These are phyloP conservation scores for Trematosphaeria pertusa DNA, from an alignment of 2,329 filamentous ascomycete genomes.

Conservation along the genomic window DNA sequence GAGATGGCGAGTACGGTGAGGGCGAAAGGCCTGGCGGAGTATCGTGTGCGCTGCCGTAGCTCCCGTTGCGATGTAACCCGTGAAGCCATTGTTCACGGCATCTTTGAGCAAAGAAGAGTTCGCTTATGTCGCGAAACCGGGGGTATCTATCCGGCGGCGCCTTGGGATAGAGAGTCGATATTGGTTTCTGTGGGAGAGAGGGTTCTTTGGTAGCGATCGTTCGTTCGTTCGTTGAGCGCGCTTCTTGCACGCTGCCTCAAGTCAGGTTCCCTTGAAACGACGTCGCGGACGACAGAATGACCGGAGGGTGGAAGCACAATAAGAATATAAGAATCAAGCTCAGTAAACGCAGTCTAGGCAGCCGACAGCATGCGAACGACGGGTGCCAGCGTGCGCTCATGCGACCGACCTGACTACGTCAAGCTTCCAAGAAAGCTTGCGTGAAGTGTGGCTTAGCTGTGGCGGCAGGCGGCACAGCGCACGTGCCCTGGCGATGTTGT, in stretches of 20 bases:
- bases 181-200: not conserved
- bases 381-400: not conserved
- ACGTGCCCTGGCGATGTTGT: constrained; percentile 14
- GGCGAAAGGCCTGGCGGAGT: constrained; percentile 47
- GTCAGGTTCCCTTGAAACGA: no score
- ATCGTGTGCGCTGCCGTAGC: constrained; percentile 38
- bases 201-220: not conserved
- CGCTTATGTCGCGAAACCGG: not conserved
- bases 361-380: constrained; percentile 2
- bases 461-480: not conserved
- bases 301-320: no score
- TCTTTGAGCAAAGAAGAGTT: not conserved
- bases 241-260: no score
- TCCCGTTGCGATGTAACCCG: constrained; percentile 25
- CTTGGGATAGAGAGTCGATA: no score
- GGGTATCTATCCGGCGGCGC: no score
- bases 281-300: not conserved
- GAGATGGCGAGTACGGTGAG: constrained; percentile 42
- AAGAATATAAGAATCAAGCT: constrained; percentile 4
- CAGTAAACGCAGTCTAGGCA: not conserved
- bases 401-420: not conserved
- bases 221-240: not conserved
- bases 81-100: constrained; percentile 28
- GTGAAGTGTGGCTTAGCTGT: not conserved
- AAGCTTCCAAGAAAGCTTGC: not conserved